Percentiles rank a stretch among this genome's conserved stretches.
These are phyloP conservation scores for Eucalyptus curtisii DNA, from an alignment of 345 rosid genomes.

Conservation along the genomic window DNA sequence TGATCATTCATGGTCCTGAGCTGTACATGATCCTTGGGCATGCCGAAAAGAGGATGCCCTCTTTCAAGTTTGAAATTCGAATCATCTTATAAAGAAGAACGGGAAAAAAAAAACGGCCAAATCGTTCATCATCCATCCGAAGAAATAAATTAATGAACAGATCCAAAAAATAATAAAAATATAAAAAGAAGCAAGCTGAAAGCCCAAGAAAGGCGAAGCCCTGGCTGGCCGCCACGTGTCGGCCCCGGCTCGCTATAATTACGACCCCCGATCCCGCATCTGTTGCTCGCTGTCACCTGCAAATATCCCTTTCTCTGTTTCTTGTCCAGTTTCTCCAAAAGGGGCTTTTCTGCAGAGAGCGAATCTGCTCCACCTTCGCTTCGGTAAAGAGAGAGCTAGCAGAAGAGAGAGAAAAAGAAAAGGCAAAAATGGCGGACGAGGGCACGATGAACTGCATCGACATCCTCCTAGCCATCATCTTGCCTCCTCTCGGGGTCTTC, in stretches of 20 bases:
- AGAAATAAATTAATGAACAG: neutral
- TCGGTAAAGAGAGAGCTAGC: neutral
- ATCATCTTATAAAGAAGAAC: neutral
- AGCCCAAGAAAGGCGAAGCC: neutral
- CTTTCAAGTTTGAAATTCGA: neutral
- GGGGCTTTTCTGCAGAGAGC: neutral
- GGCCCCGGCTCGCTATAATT: neutral
- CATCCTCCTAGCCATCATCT: slow-evolving; percentile 60
- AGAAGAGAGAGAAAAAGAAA: neutral
- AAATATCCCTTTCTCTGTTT: neutral
- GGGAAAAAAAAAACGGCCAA: neutral
- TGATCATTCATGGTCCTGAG: neutral
- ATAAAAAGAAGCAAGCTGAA: neutral
- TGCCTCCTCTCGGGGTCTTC: slow-evolving; percentile 96
- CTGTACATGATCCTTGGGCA: neutral
- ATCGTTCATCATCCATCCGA: neutral
- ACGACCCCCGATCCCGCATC: neutral
- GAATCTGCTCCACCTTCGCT: neutral
- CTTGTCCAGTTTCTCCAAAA: neutral
- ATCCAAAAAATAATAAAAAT: too few relatives aligned
- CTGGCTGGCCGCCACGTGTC: neutral
- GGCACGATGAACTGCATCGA: slow-evolving; percentile 60
- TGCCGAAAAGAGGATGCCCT: neutral
- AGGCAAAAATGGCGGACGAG: slow-evolving; percentile 10
- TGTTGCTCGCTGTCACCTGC: neutral